Evolutionary conservation across 306 rosid genomes (phyloP).

Genomic region (Citrullus mucosospermus): DNA sequence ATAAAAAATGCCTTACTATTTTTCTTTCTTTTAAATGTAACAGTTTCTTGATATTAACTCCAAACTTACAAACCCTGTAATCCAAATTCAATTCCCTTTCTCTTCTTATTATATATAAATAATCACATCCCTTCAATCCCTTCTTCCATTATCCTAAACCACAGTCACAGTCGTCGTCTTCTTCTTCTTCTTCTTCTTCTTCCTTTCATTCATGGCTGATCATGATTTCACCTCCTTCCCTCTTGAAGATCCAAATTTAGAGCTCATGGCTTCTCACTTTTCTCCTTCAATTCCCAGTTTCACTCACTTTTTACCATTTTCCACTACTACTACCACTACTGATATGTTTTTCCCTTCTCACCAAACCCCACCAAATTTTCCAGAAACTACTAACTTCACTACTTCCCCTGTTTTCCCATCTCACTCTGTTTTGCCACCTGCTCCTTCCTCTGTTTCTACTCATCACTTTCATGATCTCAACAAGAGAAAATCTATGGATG

Average conservation of each 20-base stretch:
- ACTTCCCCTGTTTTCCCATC: background rate
- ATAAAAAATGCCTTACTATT: slow-evolving; percentile 13
- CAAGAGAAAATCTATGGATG: slow-evolving; percentile 48
- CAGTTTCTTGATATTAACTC: background rate
- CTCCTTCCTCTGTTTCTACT: background rate
- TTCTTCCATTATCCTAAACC: slow-evolving; percentile 34
- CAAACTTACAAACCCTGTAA: slow-evolving; percentile 4
- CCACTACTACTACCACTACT: slow-evolving; percentile 7
- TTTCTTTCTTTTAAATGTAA: slow-evolving; percentile 12
- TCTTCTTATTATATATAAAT: slow-evolving; percentile 27
- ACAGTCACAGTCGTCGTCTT: background rate
- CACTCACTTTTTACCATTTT: slow-evolving; percentile 39
- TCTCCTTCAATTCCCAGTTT: slow-evolving; percentile 26
- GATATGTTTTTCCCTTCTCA: slow-evolving; percentile 32
- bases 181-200: background rate
- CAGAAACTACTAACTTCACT: slow-evolving; percentile 3
- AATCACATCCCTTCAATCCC: background rate
- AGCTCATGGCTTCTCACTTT: slow-evolving; percentile 29
- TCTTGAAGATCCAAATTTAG: slow-evolving; percentile 42
- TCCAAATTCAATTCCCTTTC: background rate
- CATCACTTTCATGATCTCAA: slow-evolving; percentile 17
- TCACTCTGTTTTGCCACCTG: background rate
- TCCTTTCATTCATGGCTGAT: slow-evolving; percentile 43
- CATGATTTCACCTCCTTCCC: slow-evolving; percentile 37
- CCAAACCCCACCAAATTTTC: slow-evolving; percentile 21